Evolutionary conservation across 2,329 filamentous ascomycete species (phyloP).

Genomic region (Xylaria sp.): DNA sequence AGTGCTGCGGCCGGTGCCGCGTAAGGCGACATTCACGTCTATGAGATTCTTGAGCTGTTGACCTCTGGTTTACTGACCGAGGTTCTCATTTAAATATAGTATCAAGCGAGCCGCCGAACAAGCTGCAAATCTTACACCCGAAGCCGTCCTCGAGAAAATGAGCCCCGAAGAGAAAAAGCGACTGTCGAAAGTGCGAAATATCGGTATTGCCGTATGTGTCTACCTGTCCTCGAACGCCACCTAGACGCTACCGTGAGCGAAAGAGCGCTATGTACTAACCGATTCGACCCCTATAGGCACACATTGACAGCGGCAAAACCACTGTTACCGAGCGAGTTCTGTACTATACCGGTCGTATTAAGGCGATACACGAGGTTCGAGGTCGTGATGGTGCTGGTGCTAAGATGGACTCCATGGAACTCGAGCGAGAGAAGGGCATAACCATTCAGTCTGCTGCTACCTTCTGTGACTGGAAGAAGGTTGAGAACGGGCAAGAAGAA

Average conservation of each 20-base stretch:
- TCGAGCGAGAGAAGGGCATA: slow-evolving; percentile 98
- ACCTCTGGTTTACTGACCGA: slow-evolving; percentile 25
- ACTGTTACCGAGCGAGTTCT: slow-evolving; percentile 96
- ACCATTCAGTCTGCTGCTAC: slow-evolving; percentile 98
- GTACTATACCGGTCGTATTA: slow-evolving; percentile 97
- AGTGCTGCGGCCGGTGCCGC: slow-evolving; percentile 53
- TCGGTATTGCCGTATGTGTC: slow-evolving; percentile 87
- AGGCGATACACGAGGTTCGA: slow-evolving; percentile 95
- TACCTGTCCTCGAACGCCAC: slow-evolving; percentile 13
- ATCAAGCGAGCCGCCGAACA: slow-evolving; percentile 65
- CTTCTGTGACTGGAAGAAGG: slow-evolving; percentile 96
- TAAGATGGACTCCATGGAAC: slow-evolving; percentile 99
- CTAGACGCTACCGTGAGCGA: slow-evolving; percentile 5
- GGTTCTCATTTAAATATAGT: slow-evolving; percentile 43
- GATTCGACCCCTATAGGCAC: slow-evolving; percentile 68
- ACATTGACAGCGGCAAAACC: slow-evolving; percentile 99
- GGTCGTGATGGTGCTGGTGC: slow-evolving; percentile 94
- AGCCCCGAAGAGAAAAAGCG: slow-evolving; percentile 81
- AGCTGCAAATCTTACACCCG: slow-evolving; percentile 64
- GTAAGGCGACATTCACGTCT: slow-evolving; percentile 46
- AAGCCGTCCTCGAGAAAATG: slow-evolving; percentile 80
- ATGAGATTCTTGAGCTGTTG: not conserved
- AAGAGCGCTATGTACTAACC: slow-evolving; percentile 29
- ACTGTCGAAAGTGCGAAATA: slow-evolving; percentile 87
- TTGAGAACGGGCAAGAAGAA: slow-evolving; percentile 83